Percentiles rank a stretch among this genome's conserved stretches.
Evolutionary conservation across 2,329 filamentous ascomycete genomes (phyloP).

Genomic region (Sporothrix euskadiensis): DNA sequence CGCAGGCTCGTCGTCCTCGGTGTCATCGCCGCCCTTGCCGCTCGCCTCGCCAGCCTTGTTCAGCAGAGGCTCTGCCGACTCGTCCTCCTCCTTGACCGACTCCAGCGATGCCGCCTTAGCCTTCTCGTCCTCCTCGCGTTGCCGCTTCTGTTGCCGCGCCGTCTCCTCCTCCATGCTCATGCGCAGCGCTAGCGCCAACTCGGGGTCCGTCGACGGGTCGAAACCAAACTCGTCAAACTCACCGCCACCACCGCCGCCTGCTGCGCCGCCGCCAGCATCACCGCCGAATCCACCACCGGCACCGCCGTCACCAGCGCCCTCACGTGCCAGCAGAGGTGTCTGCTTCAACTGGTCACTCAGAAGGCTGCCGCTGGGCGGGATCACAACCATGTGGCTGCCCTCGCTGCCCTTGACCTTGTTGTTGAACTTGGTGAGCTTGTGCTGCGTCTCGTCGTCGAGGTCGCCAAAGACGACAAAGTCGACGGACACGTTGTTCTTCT

Average conservation of each 20-base stretch:
- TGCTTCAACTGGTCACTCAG: constrained; percentile 89
- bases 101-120: constrained; percentile 55
- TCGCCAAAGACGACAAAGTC: constrained; percentile 96
- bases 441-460: constrained; percentile 80
- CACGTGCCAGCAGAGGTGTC: constrained; percentile 85
- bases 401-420: constrained; percentile 89
- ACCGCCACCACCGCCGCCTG: constrained; percentile 55
- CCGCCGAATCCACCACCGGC: constrained; percentile 59
- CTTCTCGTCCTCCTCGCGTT: constrained; percentile 70
- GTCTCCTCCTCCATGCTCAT: constrained; percentile 99
- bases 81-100: constrained; percentile 77
- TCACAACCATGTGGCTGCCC: constrained; percentile 85
- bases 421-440: constrained; percentile 93
- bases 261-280: constrained; percentile 53
- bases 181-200: constrained; percentile 87
- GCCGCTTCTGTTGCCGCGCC: constrained; percentile 84
- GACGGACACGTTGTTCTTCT: constrained; percentile 92
- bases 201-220: constrained; percentile 87
- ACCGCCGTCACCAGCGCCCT: constrained; percentile 63
- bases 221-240: constrained; percentile 81
- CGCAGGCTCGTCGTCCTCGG: constrained; percentile 46
- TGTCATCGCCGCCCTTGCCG: constrained; percentile 48
- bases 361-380: constrained; percentile 86
- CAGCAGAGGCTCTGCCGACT: constrained; percentile 61
- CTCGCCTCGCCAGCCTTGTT: constrained; percentile 65